phyloP scores from a whole-genome alignment of 306 rosid genomes.

The Cicer arietinum region DNA sequence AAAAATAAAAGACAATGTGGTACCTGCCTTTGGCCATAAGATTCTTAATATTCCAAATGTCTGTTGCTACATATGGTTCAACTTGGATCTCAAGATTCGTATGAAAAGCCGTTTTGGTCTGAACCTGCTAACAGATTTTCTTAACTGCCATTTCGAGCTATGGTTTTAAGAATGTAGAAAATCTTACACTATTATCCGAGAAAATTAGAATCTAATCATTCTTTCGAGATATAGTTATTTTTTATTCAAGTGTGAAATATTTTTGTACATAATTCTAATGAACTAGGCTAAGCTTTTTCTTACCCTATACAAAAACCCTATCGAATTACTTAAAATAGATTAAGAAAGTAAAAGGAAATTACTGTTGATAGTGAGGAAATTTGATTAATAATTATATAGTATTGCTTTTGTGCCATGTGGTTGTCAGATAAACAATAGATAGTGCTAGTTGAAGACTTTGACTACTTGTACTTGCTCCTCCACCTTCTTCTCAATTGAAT shows the following conservation, averaged over 20 bases:
- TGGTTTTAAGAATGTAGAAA: not conserved
- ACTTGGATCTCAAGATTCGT: not conserved
- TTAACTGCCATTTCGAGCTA: not conserved
- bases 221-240: not conserved
- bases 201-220: not conserved
- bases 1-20: not conserved
- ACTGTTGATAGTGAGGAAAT: slow-evolving; percentile 18
- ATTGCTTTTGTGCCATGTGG: slow-evolving; percentile 44
- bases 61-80: not conserved
- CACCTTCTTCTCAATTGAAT: slow-evolving; percentile 44
- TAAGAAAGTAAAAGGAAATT: slow-evolving; percentile 13
- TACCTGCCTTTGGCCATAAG: not conserved
- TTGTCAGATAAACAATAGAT: slow-evolving; percentile 46
- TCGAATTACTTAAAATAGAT: not conserved
- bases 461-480: slow-evolving; percentile 42
- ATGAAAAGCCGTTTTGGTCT: not conserved
- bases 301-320: not conserved
- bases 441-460: slow-evolving; percentile 51
- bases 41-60: slow-evolving; percentile 3
- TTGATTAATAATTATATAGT: not conserved
- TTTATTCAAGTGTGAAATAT: not conserved
- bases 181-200: not conserved
- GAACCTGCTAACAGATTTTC: not conserved
- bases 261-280: not conserved
- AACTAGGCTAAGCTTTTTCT: not conserved